Percentiles rank a stretch among this genome's conserved stretches.
These are phyloP conservation scores for Acacia concinna DNA, from an alignment of 331 rosid species.

Conservation along the genomic window DNA sequence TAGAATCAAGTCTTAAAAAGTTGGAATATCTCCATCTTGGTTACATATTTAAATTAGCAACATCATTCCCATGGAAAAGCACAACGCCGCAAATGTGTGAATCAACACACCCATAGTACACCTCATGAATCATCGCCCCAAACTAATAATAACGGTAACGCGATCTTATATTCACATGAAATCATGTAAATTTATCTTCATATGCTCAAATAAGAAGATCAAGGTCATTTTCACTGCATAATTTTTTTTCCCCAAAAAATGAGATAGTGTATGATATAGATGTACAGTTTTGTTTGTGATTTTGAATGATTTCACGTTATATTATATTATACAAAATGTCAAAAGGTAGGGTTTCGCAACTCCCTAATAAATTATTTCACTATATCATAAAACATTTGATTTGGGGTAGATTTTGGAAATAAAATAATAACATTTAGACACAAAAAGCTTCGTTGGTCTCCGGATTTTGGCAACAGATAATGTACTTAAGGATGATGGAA, in stretches of 20 bases:
- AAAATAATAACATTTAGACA: neutral
- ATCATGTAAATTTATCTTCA: neutral
- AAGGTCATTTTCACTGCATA: neutral
- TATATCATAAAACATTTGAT: too few relatives aligned
- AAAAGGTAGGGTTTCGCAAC: too few relatives aligned
- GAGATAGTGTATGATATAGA: too few relatives aligned
- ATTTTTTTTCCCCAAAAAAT: too few relatives aligned
- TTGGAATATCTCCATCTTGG: neutral
- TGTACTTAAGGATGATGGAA: neutral
- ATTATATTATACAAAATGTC: too few relatives aligned
- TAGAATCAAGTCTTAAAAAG: neutral
- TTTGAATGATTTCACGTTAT: too few relatives aligned
- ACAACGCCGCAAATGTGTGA: neutral
- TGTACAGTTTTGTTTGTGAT: too few relatives aligned
- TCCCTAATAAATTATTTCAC: too few relatives aligned
- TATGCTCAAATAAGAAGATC: neutral
- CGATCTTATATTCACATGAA: neutral
- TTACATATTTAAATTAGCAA: neutral
- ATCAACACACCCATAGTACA: neutral
- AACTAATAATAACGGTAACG: neutral
- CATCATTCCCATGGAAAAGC: neutral
- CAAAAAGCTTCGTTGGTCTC: neutral
- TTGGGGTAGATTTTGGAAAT: neutral
- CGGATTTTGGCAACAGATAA: neutral
- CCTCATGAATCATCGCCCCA: neutral